Base-by-base conservation (phyloP, 2,329 filamentous ascomycete species). In the Lasiodiplodia sp. region DNA sequence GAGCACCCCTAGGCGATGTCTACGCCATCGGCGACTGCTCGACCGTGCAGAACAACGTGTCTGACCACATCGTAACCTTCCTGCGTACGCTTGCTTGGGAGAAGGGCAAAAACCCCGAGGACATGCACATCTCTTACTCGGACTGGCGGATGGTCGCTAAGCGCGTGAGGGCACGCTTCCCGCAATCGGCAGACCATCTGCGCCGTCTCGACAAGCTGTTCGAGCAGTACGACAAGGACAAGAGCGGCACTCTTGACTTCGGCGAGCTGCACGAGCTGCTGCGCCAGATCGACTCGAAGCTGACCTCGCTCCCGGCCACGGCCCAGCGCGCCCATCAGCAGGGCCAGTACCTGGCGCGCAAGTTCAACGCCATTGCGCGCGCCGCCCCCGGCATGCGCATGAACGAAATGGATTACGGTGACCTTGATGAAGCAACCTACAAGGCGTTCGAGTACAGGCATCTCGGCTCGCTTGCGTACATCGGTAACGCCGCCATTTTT, bases 261-360 rank as follows among this genome's bases (percentile, higher is more conserved):
- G 91, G 91, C 79, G 96, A 99, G 82, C 87, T 99, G 23, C 87
- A 90, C 72, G 93, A 97, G 79, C 88, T 99, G 14, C 87, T 99
- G 11, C 88, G 89, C 74, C 93, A 98, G 78, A 98, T 99, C 74
- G 96, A 99, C 82, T 91, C 86, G 78, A 98, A 97, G 81, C 88
- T 99, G 31, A 99, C 96, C 1, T 96, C 92, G 34, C 86, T 99
- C 2, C 96, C 96, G 0, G 96, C 96, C 2, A 99, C 96, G 0
- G 96, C 96, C 1, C 96, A 99, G 81, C 91, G 96, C 70, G 96
- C 96, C 16, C 93, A 99, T 77, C 96, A 99, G 80, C 96, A 99
- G 81, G 96, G 96, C 34, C 86, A 91, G 71, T 99, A 99, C 79
- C 89, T 99, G 0, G 96, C 91, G 4, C 89, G 91, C 70, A 99